Percentiles rank a stretch among this genome's conserved stretches.
Evolutionary conservation across 2,329 filamentous ascomycete genomes (phyloP).

Genomic region (Fusarium austroafricanum): DNA sequence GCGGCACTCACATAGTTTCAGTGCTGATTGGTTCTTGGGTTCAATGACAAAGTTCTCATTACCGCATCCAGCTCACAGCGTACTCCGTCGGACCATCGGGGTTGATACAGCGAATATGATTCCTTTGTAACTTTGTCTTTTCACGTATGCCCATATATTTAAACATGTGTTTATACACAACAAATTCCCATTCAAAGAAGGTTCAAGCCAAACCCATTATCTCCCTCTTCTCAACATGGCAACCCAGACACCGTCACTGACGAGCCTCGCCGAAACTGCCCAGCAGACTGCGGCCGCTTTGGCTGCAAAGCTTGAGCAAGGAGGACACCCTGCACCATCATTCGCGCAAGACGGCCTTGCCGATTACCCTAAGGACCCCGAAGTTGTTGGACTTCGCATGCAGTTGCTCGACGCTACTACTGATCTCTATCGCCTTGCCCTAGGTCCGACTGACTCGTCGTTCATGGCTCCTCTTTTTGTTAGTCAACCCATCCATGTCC

Average conservation of each 20-base stretch:
- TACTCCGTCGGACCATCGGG: too few relatives aligned
- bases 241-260: not conserved
- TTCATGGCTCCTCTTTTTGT: slow-evolving; percentile 18
- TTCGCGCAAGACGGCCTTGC: slow-evolving; percentile 16
- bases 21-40: too few relatives aligned
- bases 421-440: slow-evolving; percentile 21
- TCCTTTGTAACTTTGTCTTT: too few relatives aligned
- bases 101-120: too few relatives aligned
- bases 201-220: not conserved
- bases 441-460: slow-evolving; percentile 16
- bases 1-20: too few relatives aligned
- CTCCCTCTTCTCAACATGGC: not conserved
- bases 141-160: not conserved
- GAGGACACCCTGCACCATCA: slow-evolving; percentile 7
- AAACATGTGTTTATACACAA: too few relatives aligned
- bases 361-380: slow-evolving; percentile 20
- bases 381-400: slow-evolving; percentile 25
- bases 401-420: slow-evolving; percentile 19
- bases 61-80: too few relatives aligned
- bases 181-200: too few relatives aligned
- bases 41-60: too few relatives aligned
- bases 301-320: slow-evolving; percentile 12
- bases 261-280: not conserved
- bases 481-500: not conserved
- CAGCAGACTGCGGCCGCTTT: not conserved